phyloP scores from a whole-genome alignment of 257 asterid genomes.

The Osmanthus fragrans region DNA sequence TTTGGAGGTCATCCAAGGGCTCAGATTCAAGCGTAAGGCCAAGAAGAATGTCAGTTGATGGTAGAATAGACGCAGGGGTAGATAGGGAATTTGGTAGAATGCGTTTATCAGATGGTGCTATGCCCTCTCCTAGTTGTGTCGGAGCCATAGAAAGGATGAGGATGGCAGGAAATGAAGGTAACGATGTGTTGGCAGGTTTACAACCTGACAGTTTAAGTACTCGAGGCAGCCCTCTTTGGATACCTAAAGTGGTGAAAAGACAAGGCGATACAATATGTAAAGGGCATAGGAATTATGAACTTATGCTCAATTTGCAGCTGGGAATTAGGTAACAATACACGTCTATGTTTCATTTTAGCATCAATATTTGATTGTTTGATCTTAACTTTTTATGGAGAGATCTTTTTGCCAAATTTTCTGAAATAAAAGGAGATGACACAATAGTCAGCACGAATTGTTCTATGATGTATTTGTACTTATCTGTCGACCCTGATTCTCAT shows the following conservation, averaged over 20 bases:
- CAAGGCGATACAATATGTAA: conserved; percentile 69
- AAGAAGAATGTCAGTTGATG: conserved; percentile 78
- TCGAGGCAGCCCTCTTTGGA: conserved; percentile 46
- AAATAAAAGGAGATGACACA: background rate
- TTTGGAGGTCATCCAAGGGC: conserved; percentile 58
- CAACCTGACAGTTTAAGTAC: background rate
- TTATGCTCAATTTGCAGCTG: conserved; percentile 72
- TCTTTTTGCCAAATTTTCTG: background rate
- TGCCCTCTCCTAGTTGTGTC: conserved; percentile 42
- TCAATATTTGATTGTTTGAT: background rate
- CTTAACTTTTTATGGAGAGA: background rate
- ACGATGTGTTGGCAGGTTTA: conserved; percentile 17
- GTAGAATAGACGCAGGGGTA: conserved; percentile 56
- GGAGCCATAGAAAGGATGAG: conserved; percentile 20
- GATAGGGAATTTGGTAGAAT: conserved; percentile 60
- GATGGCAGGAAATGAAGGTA: conserved; percentile 18
- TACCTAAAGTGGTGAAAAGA: conserved; percentile 60
- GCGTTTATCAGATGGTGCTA: conserved; percentile 63
- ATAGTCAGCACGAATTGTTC: background rate
- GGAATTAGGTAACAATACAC: conserved; percentile 54
- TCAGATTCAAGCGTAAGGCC: conserved; percentile 37
- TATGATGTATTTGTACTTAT: background rate
- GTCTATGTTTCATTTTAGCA: background rate
- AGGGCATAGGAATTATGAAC: conserved; percentile 71
- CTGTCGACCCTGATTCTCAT: background rate